Evolutionary conservation across 2,329 filamentous ascomycete species (phyloP), one percentile per base, ranked within the genome.

Genomic region (Microcera coccophila): DNA sequence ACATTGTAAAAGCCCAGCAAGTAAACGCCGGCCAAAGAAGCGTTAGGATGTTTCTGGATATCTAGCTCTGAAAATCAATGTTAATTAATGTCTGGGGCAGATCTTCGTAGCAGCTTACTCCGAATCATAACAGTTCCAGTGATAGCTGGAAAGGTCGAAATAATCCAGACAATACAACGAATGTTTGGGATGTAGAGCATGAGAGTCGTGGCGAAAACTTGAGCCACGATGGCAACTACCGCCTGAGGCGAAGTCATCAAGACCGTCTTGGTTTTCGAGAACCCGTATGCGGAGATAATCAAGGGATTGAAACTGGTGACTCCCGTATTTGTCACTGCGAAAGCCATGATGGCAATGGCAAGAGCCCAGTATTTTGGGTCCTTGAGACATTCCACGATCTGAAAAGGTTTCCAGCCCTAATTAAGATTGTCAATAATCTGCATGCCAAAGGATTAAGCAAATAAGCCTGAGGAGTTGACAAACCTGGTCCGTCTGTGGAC

Each of bases 271-370:
- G 50, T 53, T 29, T 53, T 49, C 4, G 47, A 56, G 36, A 62
- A 65, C 0, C 63, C 63, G n/a, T 60, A 64, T 48, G 79, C 79
- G 45, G 83, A 82, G 24, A 82, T 67, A 48, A 85, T 81, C 29
- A 81, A 68, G 36, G 78, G 66, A 50, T 71, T 71, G 53, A 81
- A 72, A 55, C 81, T 73, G 61, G 86, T 84, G 57, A 87, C 77
- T 58, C 84, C 84, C 40, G 81, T 79, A 47, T 86, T 81, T 36
- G 82, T 81, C 17, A 87, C 71, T 15, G 83, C 82, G 53, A 84
- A 77, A 62, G 79, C 83, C 20, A 86, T 47, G 0, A 55, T 55
- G 1, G 54, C 45, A 1, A 55, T 31, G 37, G 55, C 61, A 4
- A 58, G 48, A 14, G 57, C 53, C 39, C 55, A 62, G 32, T 49